Evolutionary conservation across 768 basidiomycete genomes (phyloP), one percentile per base, ranked within the genome.

Genomic region (Rubroboletus pulcherrimus): DNA sequence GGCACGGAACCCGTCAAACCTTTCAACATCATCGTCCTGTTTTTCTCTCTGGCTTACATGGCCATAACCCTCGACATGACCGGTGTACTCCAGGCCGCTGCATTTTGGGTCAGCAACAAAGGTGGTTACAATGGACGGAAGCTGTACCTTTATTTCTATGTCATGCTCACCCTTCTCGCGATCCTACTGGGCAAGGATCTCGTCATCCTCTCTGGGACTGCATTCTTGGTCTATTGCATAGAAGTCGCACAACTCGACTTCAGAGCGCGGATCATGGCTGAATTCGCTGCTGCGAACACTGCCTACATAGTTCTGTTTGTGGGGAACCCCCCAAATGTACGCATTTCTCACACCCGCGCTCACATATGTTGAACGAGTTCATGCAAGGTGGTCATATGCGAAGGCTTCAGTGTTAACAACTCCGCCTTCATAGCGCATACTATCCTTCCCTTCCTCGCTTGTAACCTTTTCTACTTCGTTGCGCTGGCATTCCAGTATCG

Each of bases 111-210:
- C 61, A 86, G 86, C 59, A 87, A 89, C 58, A 82, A 80, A 66
- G 89, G 91, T 24, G 89, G 92, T 4, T 69, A 76, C 7, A 83
- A 84, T 29, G 91, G 90, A n/a, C 77, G 78, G 62, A 83, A 73
- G 46, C 78, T 96, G 0, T 94, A 86, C 71, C 67, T 88, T 33
- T 87, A 87, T 60, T 88, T 97, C 68, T 98, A 93, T 68, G 37
- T 85, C 57, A 84, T 97, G 78, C 85, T 96, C 66, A 86, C 90
- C 12, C 66, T 81, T 14, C 77, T 86, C 56, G 93, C 91, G 41
- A 77, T 89, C 42, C 62, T 94, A 2, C 77, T 97, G n/a, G 95
- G 94, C 7, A 97, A 97, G 64, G 93, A 98, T 71, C 95, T 94
- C 0, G 83, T 98, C 67, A 91, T 97, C 54, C 80, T 98, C 46